phyloP scores from a whole-genome alignment of 371 early-diverging fungal species.

The Circinella minor region DNA sequence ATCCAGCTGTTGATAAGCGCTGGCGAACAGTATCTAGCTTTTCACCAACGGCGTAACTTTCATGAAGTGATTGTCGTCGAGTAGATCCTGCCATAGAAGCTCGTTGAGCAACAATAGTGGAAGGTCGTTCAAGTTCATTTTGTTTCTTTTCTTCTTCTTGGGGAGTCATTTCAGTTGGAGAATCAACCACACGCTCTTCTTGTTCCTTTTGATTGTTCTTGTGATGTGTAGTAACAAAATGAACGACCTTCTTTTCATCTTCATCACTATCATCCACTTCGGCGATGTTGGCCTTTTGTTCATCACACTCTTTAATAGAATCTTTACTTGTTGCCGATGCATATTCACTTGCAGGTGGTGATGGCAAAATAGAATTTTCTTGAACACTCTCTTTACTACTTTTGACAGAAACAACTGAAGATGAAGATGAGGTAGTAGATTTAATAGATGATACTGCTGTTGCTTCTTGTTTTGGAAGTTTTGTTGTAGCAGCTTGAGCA shows the following conservation, averaged over 20 bases:
- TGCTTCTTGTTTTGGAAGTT: slow-evolving; percentile 16
- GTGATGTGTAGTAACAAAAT: slow-evolving; percentile 7
- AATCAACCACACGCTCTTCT: neutral
- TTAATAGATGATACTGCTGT: neutral
- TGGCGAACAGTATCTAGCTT: slow-evolving; percentile 19
- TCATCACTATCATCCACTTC: neutral
- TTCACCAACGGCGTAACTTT: slow-evolving; percentile 33
- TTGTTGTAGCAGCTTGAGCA: neutral
- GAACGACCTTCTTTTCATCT: slow-evolving; percentile 18
- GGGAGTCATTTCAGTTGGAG: neutral
- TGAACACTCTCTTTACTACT: slow-evolving; percentile 2
- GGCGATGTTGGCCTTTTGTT: neutral
- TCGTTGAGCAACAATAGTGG: slow-evolving; percentile 36
- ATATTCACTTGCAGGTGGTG: slow-evolving; percentile 10
- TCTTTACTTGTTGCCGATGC: slow-evolving; percentile 2
- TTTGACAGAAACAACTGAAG: neutral
- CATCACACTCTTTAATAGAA: slow-evolving; percentile 6
- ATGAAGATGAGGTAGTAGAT: neutral
- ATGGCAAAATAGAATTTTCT: neutral
- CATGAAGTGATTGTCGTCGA: slow-evolving; percentile 42
- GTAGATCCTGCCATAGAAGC: slow-evolving; percentile 29
- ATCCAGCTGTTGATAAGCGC: slow-evolving; percentile 30
- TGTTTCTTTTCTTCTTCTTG: neutral
- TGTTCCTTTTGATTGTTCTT: neutral
- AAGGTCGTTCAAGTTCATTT: slow-evolving; percentile 24